phyloP scores from a whole-genome alignment of 352 stramenopile species.

The Phytophthora pini region DNA sequence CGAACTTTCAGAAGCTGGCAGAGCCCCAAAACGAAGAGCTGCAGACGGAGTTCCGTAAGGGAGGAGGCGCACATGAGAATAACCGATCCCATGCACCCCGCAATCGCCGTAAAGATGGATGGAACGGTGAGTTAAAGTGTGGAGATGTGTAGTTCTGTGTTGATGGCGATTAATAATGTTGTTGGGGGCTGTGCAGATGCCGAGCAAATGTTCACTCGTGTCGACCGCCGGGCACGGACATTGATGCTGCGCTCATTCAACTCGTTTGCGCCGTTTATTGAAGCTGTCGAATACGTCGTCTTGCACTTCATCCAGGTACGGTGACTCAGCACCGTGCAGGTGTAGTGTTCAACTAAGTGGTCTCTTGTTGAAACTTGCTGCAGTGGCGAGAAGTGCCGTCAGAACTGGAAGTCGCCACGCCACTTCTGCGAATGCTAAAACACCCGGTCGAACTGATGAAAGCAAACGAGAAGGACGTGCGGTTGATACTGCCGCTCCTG shows the following conservation, averaged over 20 bases:
- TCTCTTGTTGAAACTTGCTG: slow-evolving; percentile 3
- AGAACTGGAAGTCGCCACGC: slow-evolving; percentile 67
- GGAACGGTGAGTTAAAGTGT: slow-evolving; percentile 57
- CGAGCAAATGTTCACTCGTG: slow-evolving; percentile 80
- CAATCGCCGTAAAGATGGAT: slow-evolving; percentile 68
- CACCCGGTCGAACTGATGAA: slow-evolving; percentile 70
- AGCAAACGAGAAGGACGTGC: slow-evolving; percentile 66
- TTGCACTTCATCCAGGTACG: slow-evolving; percentile 86
- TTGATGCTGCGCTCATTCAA: slow-evolving; percentile 75
- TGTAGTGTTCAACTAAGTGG: too few species aligned
- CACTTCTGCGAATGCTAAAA: slow-evolving; percentile 63
- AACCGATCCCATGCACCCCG: slow-evolving; percentile 44
- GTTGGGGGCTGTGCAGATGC: slow-evolving; percentile 45
- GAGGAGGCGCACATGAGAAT: slow-evolving; percentile 43
- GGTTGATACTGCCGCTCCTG: slow-evolving; percentile 75
- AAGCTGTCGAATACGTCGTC: slow-evolving; percentile 79
- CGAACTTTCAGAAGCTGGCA: slow-evolving; percentile 86
- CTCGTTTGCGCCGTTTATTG: slow-evolving; percentile 74
- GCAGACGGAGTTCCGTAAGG: slow-evolving; percentile 78
- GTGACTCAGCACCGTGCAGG: too few species aligned
- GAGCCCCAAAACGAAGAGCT: slow-evolving; percentile 78
- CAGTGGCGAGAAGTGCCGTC: slow-evolving; percentile 83
- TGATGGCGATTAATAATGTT: slow-evolving; percentile 5
- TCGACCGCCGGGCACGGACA: slow-evolving; percentile 75
- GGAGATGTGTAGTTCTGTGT: background rate